phyloP scores from a whole-genome alignment of 768 basidiomycete genomes.

The Amanita exitialis region DNA sequence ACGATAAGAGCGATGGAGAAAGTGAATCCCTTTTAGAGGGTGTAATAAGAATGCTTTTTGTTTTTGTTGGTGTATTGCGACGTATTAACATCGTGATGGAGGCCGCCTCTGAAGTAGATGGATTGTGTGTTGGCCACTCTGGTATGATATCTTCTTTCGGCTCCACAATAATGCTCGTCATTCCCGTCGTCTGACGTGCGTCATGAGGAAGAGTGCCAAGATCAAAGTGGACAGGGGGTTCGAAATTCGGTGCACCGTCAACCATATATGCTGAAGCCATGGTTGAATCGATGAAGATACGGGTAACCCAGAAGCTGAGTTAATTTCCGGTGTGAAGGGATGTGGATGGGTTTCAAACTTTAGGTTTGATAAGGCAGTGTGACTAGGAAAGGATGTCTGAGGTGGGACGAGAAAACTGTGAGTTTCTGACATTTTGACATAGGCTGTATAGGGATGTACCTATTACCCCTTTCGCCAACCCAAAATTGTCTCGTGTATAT shows the following conservation, averaged over 20 bases:
- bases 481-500: neutral
- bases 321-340: neutral
- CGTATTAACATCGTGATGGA: neutral
- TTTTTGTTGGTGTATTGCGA: neutral
- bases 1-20: neutral
- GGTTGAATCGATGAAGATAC: neutral
- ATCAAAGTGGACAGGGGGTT: neutral
- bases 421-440: neutral
- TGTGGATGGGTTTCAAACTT: neutral
- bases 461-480: neutral
- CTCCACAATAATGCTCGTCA: slow-evolving; percentile 1
- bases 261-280: neutral
- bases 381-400: neutral
- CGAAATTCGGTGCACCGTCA: neutral
- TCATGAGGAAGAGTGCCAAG: neutral
- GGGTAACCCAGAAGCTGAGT: neutral
- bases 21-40: neutral
- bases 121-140: neutral
- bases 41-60: slow-evolving; percentile 2
- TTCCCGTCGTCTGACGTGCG: neutral
- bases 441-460: neutral
- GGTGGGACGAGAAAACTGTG: neutral
- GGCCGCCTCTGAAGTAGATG: neutral
- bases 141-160: neutral
- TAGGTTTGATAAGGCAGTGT: neutral